Evolutionary conservation across 805 yeast species (phyloP), one percentile per base, ranked within the genome.

Genomic region (Lachancea cidri): DNA sequence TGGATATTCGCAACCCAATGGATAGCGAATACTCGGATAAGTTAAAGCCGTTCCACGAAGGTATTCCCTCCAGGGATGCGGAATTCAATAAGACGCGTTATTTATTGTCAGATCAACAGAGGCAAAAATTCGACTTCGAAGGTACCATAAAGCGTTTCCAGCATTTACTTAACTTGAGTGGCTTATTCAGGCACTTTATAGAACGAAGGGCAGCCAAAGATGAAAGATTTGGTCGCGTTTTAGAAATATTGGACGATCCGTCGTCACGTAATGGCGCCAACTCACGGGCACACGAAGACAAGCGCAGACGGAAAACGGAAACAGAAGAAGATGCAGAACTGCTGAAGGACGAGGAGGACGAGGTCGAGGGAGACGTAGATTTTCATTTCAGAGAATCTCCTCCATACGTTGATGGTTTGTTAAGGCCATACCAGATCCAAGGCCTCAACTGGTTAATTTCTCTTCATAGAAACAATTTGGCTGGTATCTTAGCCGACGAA

Each of bases 401-500:
- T 0, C 71, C 78, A 2, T 91, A 72, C 52, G 58, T 85, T 17
- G 62, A 76, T 44, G 94, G 94, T 33, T 54, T 57, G 31, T 60
- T 84, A 43, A 72, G 94, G 53, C 80, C 83, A 2, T 84, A 84
- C 57, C 94, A 84, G 62, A 72, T 84, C 47, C 88, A 81, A 59
- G 94, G 93, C 47, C 66, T 84, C 46, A 84, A 84, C 58, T 84
- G 94, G 94, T 64, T 84, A 51, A 74, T 83, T 11, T 72, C 83
- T 1, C 62, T 84, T 44, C 76, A 80, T 52, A 82, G 78, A 47
- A 82, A 81, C 63, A 75, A 77, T 45, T 65, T 84, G 35, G 76
- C 84, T 1, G 93, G 93, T 45, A 83, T 84, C 17, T 68, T 84
- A 44, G 93, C 93, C 1, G 93, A 84, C 62, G 93, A 84, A 64